phyloP scores from a whole-genome alignment of 2,329 filamentous ascomycete genomes.

The Colletotrichum graminicola region DNA sequence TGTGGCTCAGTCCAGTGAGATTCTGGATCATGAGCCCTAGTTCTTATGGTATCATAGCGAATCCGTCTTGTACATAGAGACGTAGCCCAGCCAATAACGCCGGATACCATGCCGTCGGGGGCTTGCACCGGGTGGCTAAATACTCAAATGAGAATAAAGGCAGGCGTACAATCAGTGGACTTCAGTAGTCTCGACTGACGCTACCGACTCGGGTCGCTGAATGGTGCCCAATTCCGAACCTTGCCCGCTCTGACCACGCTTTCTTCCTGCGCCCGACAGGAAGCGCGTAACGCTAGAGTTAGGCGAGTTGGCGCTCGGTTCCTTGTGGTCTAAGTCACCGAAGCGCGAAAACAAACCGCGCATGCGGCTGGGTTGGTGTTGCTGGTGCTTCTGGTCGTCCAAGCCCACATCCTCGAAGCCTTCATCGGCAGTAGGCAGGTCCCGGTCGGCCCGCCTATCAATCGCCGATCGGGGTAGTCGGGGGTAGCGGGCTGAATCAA shows the following conservation, averaged over 20 bases:
- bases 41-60: constrained; percentile 37
- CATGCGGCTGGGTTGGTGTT: constrained; percentile 56
- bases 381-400: constrained; percentile 73
- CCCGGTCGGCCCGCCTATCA: constrained; percentile 67
- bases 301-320: constrained; percentile 50
- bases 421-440: constrained; percentile 79
- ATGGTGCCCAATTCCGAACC: constrained; percentile 79
- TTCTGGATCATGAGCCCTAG: constrained; percentile 1
- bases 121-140: constrained; percentile 1
- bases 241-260: constrained; percentile 77
- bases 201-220: constrained; percentile 54
- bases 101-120: constrained; percentile 28
- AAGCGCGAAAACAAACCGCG: constrained; percentile 86
- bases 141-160: constrained; percentile 19
- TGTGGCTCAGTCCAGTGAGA: constrained; percentile 22
- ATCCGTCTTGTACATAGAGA: constrained; percentile 27
- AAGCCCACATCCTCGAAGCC: constrained; percentile 90
- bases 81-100: constrained; percentile 26
- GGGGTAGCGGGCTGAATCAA: constrained; percentile 79
- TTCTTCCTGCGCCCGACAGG: constrained; percentile 74
- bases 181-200: constrained; percentile 45
- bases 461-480: constrained; percentile 73
- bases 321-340: constrained; percentile 66
- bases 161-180: constrained; percentile 30
- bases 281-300: constrained; percentile 65